Percentiles rank a stretch among this genome's conserved stretches.
Conservation (phyloP, 495 filamentous ascomycete genomes). For the Xylona heveae region DNA sequence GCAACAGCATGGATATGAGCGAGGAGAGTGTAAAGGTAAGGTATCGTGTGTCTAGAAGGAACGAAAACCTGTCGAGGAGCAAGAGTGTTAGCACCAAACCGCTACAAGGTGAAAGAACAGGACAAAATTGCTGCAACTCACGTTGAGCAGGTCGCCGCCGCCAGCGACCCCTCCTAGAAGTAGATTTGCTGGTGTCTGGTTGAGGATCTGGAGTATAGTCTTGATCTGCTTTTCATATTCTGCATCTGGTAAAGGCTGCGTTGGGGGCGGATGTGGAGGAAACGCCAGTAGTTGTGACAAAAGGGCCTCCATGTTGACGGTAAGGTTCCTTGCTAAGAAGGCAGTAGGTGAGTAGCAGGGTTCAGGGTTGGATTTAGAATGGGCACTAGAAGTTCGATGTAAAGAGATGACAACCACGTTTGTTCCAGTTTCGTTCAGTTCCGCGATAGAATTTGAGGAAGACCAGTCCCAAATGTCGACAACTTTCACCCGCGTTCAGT, state of each 20-base stretch:
- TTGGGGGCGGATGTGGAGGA: slow-evolving; percentile 19
- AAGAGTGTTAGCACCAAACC: too few species aligned
- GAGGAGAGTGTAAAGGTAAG: slow-evolving; percentile 7
- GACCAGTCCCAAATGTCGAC: too few species aligned
- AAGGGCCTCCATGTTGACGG: slow-evolving; percentile 14
- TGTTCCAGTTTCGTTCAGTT: neutral
- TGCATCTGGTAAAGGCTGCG: slow-evolving; percentile 13
- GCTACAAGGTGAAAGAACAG: too few species aligned
- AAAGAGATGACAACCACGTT: neutral
- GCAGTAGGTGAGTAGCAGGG: neutral
- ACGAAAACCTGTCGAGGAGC: slow-evolving; percentile 4
- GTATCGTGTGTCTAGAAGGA: slow-evolving; percentile 4
- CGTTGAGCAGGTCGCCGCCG: slow-evolving; percentile 17
- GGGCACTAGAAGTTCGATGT: too few species aligned
- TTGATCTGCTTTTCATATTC: slow-evolving; percentile 18
- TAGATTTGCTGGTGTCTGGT: slow-evolving; percentile 12
- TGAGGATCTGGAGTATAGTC: slow-evolving; percentile 11
- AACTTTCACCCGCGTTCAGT: too few species aligned
- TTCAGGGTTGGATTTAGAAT: neutral
- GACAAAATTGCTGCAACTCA: slow-evolving; percentile 7
- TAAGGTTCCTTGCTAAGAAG: neutral
- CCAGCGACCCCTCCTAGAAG: slow-evolving; percentile 13
- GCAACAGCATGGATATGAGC: slow-evolving; percentile 4
- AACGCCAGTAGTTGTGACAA: slow-evolving; percentile 18
- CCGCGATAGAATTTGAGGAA: too few species aligned